phyloP scores from a whole-genome alignment of 768 basidiomycete genomes.

The Sporobolomyces phaffii region DNA sequence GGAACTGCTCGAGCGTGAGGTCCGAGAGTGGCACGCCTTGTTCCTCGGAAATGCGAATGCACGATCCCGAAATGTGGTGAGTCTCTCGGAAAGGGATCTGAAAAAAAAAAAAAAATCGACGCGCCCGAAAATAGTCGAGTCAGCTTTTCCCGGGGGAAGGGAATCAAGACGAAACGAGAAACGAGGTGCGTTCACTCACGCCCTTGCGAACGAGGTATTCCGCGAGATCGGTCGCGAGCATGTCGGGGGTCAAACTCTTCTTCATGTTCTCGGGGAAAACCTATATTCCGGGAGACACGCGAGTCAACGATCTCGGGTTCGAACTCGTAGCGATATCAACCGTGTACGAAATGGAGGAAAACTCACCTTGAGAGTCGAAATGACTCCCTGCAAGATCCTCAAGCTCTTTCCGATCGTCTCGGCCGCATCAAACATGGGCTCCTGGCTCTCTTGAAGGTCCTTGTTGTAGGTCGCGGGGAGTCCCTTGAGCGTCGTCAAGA shows the following conservation, averaged over 20 bases:
- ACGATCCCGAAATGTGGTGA: conserved; percentile 93
- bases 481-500: conserved; percentile 94
- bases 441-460: conserved; percentile 97
- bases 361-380: conserved; percentile 77
- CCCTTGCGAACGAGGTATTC: conserved; percentile 99
- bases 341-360: neutral
- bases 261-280: conserved; percentile 86
- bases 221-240: conserved; percentile 95
- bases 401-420: conserved; percentile 82
- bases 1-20: conserved; percentile 72
- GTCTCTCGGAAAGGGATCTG: conserved; percentile 98
- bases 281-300: too few relatives aligned
- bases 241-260: conserved; percentile 86
- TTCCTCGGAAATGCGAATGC: conserved; percentile 87
- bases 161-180: conserved; percentile 8
- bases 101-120: neutral
- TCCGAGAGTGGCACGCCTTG: conserved; percentile 73
- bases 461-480: conserved; percentile 99
- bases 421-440: conserved; percentile 88
- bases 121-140: neutral
- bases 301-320: too few relatives aligned
- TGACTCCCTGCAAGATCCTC: conserved; percentile 87
- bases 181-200: too few relatives aligned
- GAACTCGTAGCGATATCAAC: too few relatives aligned
- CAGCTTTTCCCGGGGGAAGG: neutral